Conservation (phyloP, 805 yeast genomes). For the Saccharomyces jurei region DNA sequence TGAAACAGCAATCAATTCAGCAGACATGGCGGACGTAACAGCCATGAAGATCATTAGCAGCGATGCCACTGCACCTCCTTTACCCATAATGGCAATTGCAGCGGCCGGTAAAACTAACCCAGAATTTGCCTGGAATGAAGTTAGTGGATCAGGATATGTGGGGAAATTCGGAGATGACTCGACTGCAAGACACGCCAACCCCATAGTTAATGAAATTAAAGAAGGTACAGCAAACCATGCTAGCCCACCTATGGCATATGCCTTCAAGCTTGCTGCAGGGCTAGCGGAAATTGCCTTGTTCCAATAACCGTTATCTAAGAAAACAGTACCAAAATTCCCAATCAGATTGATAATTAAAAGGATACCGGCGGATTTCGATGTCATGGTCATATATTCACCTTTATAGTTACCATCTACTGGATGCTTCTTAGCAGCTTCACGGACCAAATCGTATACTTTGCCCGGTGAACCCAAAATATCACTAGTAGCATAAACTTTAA, state of each 20-base stretch:
- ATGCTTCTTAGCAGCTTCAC: conserved; percentile 45
- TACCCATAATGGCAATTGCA: conserved; percentile 77
- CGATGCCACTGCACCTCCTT: conserved; percentile 80
- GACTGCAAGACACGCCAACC: conserved; percentile 71
- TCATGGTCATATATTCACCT: conserved; percentile 85
- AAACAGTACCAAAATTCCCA: conserved; percentile 86
- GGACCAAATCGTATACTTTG: conserved; percentile 65
- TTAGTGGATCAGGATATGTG: conserved; percentile 61
- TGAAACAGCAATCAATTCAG: conserved; percentile 83
- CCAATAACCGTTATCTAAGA: conserved; percentile 81
- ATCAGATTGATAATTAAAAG: conserved; percentile 82
- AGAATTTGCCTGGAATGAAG: conserved; percentile 63
- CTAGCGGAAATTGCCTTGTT: conserved; percentile 81
- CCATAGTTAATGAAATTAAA: conserved; percentile 75
- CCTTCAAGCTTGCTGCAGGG: conserved; percentile 79
- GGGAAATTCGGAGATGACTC: conserved; percentile 70
- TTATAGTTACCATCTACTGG: conserved; percentile 76
- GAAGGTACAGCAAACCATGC: conserved; percentile 91
- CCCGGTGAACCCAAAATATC: conserved; percentile 73
- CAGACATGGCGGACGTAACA: conserved; percentile 85
- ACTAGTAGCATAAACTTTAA: conserved; percentile 68
- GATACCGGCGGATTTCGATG: conserved; percentile 77
- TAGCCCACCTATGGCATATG: conserved; percentile 79
- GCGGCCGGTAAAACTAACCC: conserved; percentile 65
- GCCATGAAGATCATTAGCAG: conserved; percentile 82